Evolutionary conservation across 345 rosid genomes (phyloP).

Genomic region (Theobroma cacao): DNA sequence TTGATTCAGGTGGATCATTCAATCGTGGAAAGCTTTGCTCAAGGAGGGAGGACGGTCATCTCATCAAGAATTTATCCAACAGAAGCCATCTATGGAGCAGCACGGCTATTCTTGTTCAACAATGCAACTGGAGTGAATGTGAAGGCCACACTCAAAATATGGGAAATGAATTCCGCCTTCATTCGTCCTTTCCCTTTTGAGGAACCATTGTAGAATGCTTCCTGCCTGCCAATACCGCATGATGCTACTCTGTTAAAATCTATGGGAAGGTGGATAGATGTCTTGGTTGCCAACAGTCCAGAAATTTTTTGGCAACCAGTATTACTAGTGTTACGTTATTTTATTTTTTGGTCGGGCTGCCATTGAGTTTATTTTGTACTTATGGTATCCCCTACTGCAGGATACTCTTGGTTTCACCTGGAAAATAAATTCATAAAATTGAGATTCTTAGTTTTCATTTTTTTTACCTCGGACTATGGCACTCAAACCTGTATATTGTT

Average conservation of each 20-base stretch:
- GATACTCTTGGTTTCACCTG: too few relatives aligned
- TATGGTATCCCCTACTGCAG: too few relatives aligned
- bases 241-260: not conserved
- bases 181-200: slow-evolving; percentile 55
- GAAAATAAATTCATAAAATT: too few relatives aligned
- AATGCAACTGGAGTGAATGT: slow-evolving; percentile 67
- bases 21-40: slow-evolving; percentile 79
- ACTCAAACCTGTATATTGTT: too few relatives aligned
- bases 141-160: not conserved
- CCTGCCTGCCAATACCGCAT: not conserved
- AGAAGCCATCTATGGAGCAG: slow-evolving; percentile 76
- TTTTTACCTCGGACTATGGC: too few relatives aligned
- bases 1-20: slow-evolving; percentile 83
- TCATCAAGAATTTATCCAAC: slow-evolving; percentile 89
- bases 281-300: not conserved
- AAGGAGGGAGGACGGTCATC: slow-evolving; percentile 81
- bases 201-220: not conserved
- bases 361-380: not conserved
- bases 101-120: slow-evolving; percentile 76
- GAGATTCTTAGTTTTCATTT: too few relatives aligned
- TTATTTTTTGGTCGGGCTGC: not conserved
- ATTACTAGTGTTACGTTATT: not conserved
- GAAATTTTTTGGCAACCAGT: not conserved
- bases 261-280: not conserved
- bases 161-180: slow-evolving; percentile 56